Base-by-base conservation (phyloP, 176 grass and related monocot species). In the Musa beccarii region DNA sequence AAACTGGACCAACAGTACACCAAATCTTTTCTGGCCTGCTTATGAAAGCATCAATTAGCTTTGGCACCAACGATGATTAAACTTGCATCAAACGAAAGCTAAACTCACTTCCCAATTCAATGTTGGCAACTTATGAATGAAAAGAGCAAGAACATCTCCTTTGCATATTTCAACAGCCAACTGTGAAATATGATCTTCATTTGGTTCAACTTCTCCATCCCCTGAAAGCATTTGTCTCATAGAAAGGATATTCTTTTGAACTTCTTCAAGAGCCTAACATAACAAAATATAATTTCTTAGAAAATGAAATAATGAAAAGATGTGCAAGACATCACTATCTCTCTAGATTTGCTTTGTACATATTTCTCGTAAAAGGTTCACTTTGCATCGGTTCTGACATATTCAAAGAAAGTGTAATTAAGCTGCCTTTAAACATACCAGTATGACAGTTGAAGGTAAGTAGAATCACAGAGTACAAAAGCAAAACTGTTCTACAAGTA, bases 81-180 rank as follows among this genome's bases (percentile, higher is more conserved):
- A 70, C 19, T 1, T 20, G 2, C 19, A 10, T 10, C 59, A 52
- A 69, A 61, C 50, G 59, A 65, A 71, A 75, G 51, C 24, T 81
- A 59, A 68, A 29, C 79, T 63, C 94, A 99, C 96, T 83, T 94
- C 96, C 96, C 91, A 99, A 49, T 83, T 83, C 79, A 99, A 87
- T 56, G 91, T 87, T 75, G 96, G 95, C 53, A 99, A 81, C 66
- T 99, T 99, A 57, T 99, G 86, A 72, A 99, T 85, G 81, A 99
- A 92, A 63, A 94, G 89, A 14, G 86, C 85, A 79, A 99, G 83
- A 64, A 92, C 88, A 66, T 76, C 88, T 61, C 89, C 88, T 82
- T 92, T 92, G 89, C 89, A 99, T 83, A 99, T 86, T 84, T 94
- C 96, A 84, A 92, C 74, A 76, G 91, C 86, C 72, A 99, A 81